Evolutionary conservation across 2,329 filamentous ascomycete species (phyloP), one percentile per base, ranked within the genome.

Genomic region (Colletotrichum zoysiae): DNA sequence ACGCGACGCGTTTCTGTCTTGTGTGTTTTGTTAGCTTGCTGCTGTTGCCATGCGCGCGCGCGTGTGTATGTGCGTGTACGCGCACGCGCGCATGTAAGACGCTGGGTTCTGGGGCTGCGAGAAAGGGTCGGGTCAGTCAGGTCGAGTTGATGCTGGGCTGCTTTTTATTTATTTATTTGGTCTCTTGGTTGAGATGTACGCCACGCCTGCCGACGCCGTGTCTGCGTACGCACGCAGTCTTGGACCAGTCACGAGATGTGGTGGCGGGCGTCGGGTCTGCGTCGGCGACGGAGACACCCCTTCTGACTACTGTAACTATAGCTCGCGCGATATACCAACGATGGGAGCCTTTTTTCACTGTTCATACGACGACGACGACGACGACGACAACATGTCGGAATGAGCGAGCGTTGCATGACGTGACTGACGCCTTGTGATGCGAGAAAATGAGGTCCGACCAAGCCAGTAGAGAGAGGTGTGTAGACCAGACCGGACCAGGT

Each of bases 261-360:
- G 51, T n/a, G 51, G 51, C 51, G 30, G 30, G 30, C 51, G 35
- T 57, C 20, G 9, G 44, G 14, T 40, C n/a, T 57, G 33, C 11
- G 38, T 23, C 7, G 7, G 59, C 44, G 59, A 62, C 59, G 8
- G 20, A 14, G 44, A 38, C 59, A 38, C 59, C n/a, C 44, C 51
- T 40, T 33, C 61, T 30, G 48, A 71, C 44, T 50, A 69, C 53
- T 71, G 69, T 71, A 71, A 71, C 69, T 71, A 69, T 71, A 71
- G 69, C 59, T 59, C 59, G 61, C 69, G 69, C 69, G 69, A 71
- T 69, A 69, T 71, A 71, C 65, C 69, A 71, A 71, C 55, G 67
- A 63, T 46, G 53, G 57, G 53, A 50, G 46, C 57, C 51, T 71
- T 71, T 51, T 51, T 63, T 69, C n/a, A 71, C 65, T 71, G 69